phyloP scores from a whole-genome alignment of 495 filamentous ascomycete genomes.

The Aspergillus cavernicola region DNA sequence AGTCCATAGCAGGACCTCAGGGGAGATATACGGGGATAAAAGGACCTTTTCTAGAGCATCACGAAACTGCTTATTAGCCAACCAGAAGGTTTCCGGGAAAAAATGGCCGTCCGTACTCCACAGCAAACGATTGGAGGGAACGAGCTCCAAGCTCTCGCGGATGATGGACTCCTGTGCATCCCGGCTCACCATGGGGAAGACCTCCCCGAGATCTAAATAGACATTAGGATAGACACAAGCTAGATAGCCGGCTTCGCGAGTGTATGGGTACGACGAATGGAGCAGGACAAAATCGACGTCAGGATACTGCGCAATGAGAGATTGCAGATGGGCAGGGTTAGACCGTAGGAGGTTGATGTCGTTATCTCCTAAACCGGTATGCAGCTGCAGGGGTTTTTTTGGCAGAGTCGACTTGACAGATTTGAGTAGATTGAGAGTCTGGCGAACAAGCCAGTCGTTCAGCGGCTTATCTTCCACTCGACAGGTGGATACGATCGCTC shows the following conservation, averaged over 20 bases:
- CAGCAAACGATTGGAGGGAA: slow-evolving; percentile 70
- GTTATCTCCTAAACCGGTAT: slow-evolving; percentile 82
- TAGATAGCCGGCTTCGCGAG: slow-evolving; percentile 76
- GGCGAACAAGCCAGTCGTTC: slow-evolving; percentile 63
- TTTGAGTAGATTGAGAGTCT: slow-evolving; percentile 34
- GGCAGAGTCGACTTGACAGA: slow-evolving; percentile 12
- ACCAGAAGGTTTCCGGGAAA: slow-evolving; percentile 78
- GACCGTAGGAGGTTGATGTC: slow-evolving; percentile 68
- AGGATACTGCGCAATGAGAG: slow-evolving; percentile 65
- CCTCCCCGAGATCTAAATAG: slow-evolving; percentile 81
- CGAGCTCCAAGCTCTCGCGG: slow-evolving; percentile 70
- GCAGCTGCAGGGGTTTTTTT: slow-evolving; percentile 79
- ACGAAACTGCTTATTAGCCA: slow-evolving; percentile 75
- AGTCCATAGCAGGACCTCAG: background rate
- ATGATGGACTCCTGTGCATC: slow-evolving; percentile 74
- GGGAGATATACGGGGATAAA: background rate
- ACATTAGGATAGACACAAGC: slow-evolving; percentile 77
- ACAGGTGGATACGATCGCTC: slow-evolving; percentile 29
- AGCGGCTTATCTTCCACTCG: slow-evolving; percentile 61
- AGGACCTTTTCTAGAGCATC: slow-evolving; percentile 64
- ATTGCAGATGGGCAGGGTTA: slow-evolving; percentile 75
- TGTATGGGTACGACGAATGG: slow-evolving; percentile 83
- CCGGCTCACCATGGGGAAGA: slow-evolving; percentile 78
- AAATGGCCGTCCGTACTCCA: slow-evolving; percentile 86
- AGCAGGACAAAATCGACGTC: slow-evolving; percentile 73